Evolutionary conservation across 1,284 basidiomycete genomes (phyloP), one percentile per base, ranked within the genome.

Genomic region (Golubevia pallescens): DNA sequence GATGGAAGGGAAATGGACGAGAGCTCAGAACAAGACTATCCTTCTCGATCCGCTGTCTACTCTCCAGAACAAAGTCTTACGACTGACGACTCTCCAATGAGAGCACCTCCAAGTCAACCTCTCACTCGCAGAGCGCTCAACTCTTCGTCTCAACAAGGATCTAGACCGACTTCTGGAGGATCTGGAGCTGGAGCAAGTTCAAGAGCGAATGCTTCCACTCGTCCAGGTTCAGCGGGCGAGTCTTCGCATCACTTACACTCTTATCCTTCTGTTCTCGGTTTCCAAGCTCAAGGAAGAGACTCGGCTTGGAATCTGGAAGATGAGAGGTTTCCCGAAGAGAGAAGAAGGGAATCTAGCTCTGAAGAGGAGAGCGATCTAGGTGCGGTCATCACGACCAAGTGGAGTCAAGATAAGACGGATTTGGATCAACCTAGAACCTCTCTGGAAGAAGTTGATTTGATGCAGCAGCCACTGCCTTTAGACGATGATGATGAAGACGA

Each of bases 291-390:
- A 16, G 68, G 60, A 58, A 68, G 70, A 1, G 74, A 71, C n/a
- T 28, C 62, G 20, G 65, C 66, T 28, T 75, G 74, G 71, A 69
- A 59, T 54, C 65, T 75, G n/a, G 71, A 67, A 1, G 71, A 75
- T 48, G 71, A 75, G 64, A 61, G 68, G 55, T 24, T 32, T 16
- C 42, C 42, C 10, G 42, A 48, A 48, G 42, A 48, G 42, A 48
- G 42, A 48, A 48, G 42, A 53, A 60, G 58, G 20, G 58, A 60
- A 42, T 58, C 71, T 71, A 70, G 53, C 68, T 62, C 63, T 74
- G 73, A 19, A 68, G 70, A 13, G 70, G 66, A 60, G 24, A 74
- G 63, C 3, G 70, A 65, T 5, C 70, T 62, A 4, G 73, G 67
- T 2, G 70, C 69, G 2, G 73, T 65, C 63, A 68, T 72, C 73